Conservation (phyloP, 2,329 filamentous ascomycete genomes). For the Coniochaeta sp. region DNA sequence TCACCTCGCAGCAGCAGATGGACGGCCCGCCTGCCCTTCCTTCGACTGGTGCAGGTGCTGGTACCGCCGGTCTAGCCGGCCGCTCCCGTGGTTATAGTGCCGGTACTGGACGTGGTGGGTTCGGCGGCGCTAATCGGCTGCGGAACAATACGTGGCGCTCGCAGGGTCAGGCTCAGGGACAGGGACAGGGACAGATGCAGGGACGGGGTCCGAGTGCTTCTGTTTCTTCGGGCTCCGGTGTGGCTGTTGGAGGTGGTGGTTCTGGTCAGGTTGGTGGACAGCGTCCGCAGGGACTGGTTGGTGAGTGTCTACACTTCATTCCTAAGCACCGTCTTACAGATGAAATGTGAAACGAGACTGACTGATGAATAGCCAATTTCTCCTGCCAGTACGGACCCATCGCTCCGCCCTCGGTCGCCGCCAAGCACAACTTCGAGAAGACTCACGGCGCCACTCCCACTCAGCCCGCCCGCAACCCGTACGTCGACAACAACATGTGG, state of each 20-base stretch:
- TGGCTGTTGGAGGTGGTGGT: not conserved
- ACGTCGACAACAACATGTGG: not conserved
- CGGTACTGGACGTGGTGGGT: not conserved
- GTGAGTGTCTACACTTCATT: not conserved
- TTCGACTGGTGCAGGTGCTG: no score
- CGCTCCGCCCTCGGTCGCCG: slow-evolving; percentile 1
- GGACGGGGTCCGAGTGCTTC: not conserved
- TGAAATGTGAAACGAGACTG: no score
- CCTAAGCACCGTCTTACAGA: no score
- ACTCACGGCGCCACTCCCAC: not conserved
- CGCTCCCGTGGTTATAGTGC: not conserved
- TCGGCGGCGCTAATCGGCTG: not conserved
- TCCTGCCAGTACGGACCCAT: slow-evolving; percentile 4
- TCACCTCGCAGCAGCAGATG: no score
- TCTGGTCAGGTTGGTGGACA: not conserved
- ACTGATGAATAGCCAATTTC: not conserved
- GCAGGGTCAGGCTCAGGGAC: not conserved
- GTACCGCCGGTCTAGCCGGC: not conserved
- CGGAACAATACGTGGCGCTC: not conserved
- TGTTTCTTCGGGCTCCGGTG: not conserved
- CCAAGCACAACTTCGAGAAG: not conserved
- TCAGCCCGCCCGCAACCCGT: not conserved
- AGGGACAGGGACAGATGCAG: not conserved
- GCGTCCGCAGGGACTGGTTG: not conserved
- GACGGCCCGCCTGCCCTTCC: not conserved